Evolutionary conservation across 2,329 filamentous ascomycete genomes (phyloP).

Genomic region (Sporothrix brunneoviolacea): DNA sequence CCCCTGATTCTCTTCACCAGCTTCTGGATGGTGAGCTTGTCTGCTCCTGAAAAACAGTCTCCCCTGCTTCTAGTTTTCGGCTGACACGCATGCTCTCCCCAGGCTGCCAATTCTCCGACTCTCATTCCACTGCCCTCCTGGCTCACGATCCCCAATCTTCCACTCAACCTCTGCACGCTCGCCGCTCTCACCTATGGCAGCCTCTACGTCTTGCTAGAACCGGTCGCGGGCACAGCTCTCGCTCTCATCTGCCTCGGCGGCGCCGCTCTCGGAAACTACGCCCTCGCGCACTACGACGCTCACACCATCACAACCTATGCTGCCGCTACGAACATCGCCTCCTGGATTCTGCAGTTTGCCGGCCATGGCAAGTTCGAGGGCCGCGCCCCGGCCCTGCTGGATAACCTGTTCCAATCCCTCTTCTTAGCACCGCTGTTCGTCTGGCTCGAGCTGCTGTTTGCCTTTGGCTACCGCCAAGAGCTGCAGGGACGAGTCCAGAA

Average conservation of each 20-base stretch:
- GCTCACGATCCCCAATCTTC: constrained; percentile 60
- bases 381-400: constrained; percentile 78
- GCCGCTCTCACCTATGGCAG: constrained; percentile 61
- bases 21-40: constrained; percentile 57
- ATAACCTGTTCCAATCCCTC: constrained; percentile 86
- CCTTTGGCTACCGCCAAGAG: constrained; percentile 81
- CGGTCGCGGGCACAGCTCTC: constrained; percentile 76
- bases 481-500: constrained; percentile 69
- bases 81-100: constrained; percentile 16
- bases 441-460: constrained; percentile 91
- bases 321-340: constrained; percentile 54
- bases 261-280: constrained; percentile 69
- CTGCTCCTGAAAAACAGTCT: constrained; percentile 4
- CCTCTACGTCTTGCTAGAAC: constrained; percentile 88
- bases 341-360: constrained; percentile 85
- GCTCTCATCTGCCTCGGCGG: constrained; percentile 68
- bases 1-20: constrained; percentile 66
- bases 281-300: constrained; percentile 50
- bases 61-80: too few relatives aligned
- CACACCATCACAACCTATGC: constrained; percentile 54
- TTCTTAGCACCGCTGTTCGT: constrained; percentile 95
- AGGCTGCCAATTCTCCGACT: constrained; percentile 57
- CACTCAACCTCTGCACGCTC: constrained; percentile 60
- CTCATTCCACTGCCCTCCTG: constrained; percentile 60
- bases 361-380: constrained; percentile 87